Evolutionary conservation across 2,329 filamentous ascomycete species (phyloP), one percentile per base, ranked within the genome.

Genomic region (Bipolaris zeicola): DNA sequence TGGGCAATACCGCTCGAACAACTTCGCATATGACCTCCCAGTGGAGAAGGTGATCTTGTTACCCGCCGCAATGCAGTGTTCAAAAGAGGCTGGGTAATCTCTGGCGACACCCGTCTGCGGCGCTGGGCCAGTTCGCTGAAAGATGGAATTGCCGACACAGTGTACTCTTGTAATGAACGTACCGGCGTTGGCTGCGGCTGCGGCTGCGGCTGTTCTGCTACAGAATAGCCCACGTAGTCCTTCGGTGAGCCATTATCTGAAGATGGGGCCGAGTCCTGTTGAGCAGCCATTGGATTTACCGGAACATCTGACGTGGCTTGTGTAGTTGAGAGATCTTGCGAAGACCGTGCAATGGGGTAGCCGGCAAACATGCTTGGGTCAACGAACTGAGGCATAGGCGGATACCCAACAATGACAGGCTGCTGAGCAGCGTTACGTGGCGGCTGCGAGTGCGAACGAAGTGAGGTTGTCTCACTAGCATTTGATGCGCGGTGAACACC

Each of bases 191-290:
- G 44, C 44, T 71, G 70, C 45, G 75, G 74, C 39, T 80, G 78
- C 22, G 81, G 41, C n/a, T 41, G 38, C 18, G 75, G 74, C 43
- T 80, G 78, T 24, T 81, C 78, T 10, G 75, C 76, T 42, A 82
- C 71, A 54, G 78, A 80, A 63, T 83, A 83, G 3, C 80, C 80
- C 11, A 81, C 72, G 61, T 82, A 82, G 57, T 83, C 80, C 62
- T 82, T 82, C 1, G 80, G 78, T 46, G 77, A 75, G 10, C 74
- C 73, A 50, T 70, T 72, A 13, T 76, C 67, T 5, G 65, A 57
- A 13, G 63, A 57, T 18, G 51, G 53, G 1, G 55, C 58, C 7
- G 66, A 57, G 37, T 75, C 69, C 4, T 61, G 58, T 48, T 62
- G 65, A 6, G 53, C 57, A 6, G 61, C 52, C 13, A 52, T 45